These are phyloP conservation scores for Phytophthora multivora DNA, from an alignment of 352 stramenopile genomes.

Conservation along the genomic window DNA sequence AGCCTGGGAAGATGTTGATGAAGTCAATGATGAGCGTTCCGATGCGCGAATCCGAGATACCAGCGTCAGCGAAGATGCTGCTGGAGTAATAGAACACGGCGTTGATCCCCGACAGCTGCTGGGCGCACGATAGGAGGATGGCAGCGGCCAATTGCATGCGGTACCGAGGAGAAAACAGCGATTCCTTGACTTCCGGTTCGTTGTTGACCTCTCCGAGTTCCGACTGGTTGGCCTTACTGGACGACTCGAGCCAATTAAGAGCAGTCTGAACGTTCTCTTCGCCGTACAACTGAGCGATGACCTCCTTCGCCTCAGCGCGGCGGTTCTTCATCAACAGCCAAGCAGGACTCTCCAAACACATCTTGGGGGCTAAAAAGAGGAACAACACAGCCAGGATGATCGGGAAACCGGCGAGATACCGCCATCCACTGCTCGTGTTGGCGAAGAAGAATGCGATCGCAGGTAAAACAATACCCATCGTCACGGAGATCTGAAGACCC, in stretches of 20 bases:
- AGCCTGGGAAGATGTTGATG: constrained; percentile 53
- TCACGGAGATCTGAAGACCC: constrained; percentile 52
- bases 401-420: constrained; percentile 34
- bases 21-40: constrained; percentile 31
- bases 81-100: constrained; percentile 26
- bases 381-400: constrained; percentile 50
- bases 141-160: constrained; percentile 50
- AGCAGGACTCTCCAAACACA: constrained; percentile 49
- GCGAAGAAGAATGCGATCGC: constrained; percentile 62
- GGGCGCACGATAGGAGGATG: constrained; percentile 39
- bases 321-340: constrained; percentile 30
- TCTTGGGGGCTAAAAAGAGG: constrained; percentile 38
- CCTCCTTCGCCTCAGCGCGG: constrained; percentile 28
- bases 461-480: constrained; percentile 51
- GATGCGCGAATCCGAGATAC: constrained; percentile 23
- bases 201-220: constrained; percentile 28
- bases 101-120: constrained; percentile 70
- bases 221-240: constrained; percentile 20
- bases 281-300: constrained; percentile 37
- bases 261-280: constrained; percentile 36
- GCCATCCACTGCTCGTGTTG: constrained; percentile 53
- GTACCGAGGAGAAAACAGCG: constrained; percentile 43
- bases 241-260: constrained; percentile 32
- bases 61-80: constrained; percentile 21
- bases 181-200: constrained; percentile 19